Evolutionary conservation across 495 filamentous ascomycete genomes (phyloP), one percentile per base, ranked within the genome.

Genomic region (Penicillium longicatenatum): DNA sequence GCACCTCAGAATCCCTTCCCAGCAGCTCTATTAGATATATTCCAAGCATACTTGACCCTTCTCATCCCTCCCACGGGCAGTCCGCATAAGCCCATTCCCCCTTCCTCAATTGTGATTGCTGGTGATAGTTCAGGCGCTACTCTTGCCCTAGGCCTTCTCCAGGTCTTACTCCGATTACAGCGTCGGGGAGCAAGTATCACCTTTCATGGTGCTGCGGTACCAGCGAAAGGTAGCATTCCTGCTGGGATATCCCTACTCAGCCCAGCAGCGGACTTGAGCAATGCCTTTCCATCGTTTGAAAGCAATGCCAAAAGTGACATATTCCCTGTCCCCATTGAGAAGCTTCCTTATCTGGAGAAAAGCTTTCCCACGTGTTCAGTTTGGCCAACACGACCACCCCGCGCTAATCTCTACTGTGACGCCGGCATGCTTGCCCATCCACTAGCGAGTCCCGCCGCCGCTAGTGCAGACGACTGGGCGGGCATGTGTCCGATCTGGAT

Each of bases 1-100:
- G 44, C 44, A 24, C 44, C 44, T 47, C 44, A 47, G 20, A 47
- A 47, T 24, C 44, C 44, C 44, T 24, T 47, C 20, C 44, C 44
- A 29, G 44, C 12, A 29, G 44, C 44, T 20, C 44, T 47, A 24
- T 29, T 47, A 29, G 44, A 47, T 29, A n/a, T 29, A 6, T 47
- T 47, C 44, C 44, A 47, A 24, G 20, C 44, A 8, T 47, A 47
- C 16, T 16, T 47, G 10, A 47, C 44, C 24, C 16, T 47, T 6
- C 6, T 47, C 4, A 47, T 21, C 24, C 44, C 44, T 4, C 44
- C 44, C 3, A 8, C 44, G 8, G 44, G 44, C 5, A 47, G 44
- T 20, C 44, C 44, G 3, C 44, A 47, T 16, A n/a, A 47, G 24
- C 20, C 44, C 20, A 24, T 47, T 6, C 6, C 10, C 7, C 20